Evolutionary conservation across 1,284 basidiomycete species (phyloP), one percentile per base, ranked within the genome.

Genomic region (Malassezia globosa): DNA sequence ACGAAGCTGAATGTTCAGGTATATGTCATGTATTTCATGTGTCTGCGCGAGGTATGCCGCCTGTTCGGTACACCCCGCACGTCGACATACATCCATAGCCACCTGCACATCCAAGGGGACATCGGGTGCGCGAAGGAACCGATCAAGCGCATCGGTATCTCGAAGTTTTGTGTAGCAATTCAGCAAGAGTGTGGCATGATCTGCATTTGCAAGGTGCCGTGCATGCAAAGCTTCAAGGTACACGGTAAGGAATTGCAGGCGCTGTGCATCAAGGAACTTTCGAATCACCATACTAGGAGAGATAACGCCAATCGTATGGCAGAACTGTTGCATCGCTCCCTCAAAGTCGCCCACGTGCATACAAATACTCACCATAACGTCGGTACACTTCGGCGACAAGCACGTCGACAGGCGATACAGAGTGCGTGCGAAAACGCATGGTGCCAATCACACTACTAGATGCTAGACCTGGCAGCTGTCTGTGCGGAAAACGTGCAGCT

Each of bases 261-360:
- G 77, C 71, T 97, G 92, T 0, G 92, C 88, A 61, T 95, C 92
- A 33, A 99, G 80, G 73, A 92, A 96, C 87, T 66, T 95, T 59
- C 94, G 81, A 53, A 97, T 90, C 18, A 97, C 87, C 73, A 94
- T 94, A 67, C 88, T 94, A 0, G 90, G 87, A 59, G 89, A 86
- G 0, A 94, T 77, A 48, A 81, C 76, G 0, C 92, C 88, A 22
- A 96, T 83, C 0, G 90, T 96, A 70, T 85, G 81, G 38, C 92
- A 76, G 64, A 85, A 97, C 68, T 95, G 88, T 29, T 80, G 78
- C 83, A 95, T 92, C 1, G 90, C 83, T 5, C 82, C 84, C 55
- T 96, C 92, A 63, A 84, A 94, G 65, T 96, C 88, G 5, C 83
- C n/a, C 83, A 71, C 94, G 95, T 10, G 76, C 72, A 64, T 97